phyloP scores from a whole-genome alignment of 129 eudicot species.

The Pittosporum tobira region DNA sequence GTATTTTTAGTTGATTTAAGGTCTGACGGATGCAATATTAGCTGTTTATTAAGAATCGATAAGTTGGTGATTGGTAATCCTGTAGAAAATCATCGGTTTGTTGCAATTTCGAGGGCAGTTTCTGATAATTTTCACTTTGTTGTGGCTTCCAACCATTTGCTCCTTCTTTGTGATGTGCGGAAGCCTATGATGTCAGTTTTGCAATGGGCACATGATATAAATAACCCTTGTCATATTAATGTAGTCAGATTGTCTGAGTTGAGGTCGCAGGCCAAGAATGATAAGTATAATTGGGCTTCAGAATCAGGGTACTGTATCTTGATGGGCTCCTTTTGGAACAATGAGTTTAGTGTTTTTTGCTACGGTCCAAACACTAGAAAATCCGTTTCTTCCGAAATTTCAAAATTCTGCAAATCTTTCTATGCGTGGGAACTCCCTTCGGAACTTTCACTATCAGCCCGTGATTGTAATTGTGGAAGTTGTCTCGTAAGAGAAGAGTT shows the following conservation, averaged over 20 bases:
- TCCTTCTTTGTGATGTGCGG: conserved; percentile 73
- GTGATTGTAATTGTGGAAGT: conserved; percentile 56
- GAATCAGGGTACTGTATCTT: conserved; percentile 51
- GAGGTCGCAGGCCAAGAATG: conserved; percentile 44
- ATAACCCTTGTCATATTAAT: conserved; percentile 37
- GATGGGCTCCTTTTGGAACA: conserved; percentile 77
- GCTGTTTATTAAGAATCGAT: conserved; percentile 41
- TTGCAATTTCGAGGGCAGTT: conserved; percentile 45
- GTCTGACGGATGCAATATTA: conserved; percentile 20
- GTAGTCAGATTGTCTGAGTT: conserved; percentile 45
- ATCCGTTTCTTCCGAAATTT: conserved; percentile 21
- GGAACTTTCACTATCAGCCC: conserved; percentile 30
- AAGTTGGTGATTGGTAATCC: background rate
- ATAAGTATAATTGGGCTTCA: conserved; percentile 39
- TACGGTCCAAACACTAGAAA: conserved; percentile 42
- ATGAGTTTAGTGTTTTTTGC: conserved; percentile 58
- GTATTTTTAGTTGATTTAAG: conserved; percentile 62
- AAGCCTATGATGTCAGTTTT: conserved; percentile 51
- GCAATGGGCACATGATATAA: conserved; percentile 53
- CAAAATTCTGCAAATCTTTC: conserved; percentile 24
- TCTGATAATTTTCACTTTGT: conserved; percentile 37
- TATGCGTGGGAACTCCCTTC: conserved; percentile 86
- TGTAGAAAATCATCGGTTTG: conserved; percentile 33
- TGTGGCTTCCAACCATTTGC: conserved; percentile 39
- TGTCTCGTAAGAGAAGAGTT: conserved; percentile 63